These are phyloP conservation scores for Phytophthora litchii DNA, from an alignment of 352 stramenopile species.

Conservation along the genomic window DNA sequence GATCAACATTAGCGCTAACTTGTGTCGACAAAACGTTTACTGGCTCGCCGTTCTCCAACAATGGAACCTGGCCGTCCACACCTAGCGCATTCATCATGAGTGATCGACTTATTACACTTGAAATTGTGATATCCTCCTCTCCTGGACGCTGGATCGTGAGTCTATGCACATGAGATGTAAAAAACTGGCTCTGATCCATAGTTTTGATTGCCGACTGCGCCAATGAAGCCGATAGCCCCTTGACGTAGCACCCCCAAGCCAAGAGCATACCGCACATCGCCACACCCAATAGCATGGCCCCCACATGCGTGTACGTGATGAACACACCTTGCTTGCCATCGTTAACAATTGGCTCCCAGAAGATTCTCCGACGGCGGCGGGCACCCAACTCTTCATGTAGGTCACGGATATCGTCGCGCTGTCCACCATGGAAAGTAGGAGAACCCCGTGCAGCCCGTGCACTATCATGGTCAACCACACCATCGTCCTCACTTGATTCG, in stretches of 20 bases:
- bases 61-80: conserved; percentile 33
- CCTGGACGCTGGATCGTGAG: conserved; percentile 72
- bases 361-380: conserved; percentile 37
- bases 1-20: conserved; percentile 40
- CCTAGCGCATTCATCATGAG: conserved; percentile 59
- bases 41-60: conserved; percentile 58
- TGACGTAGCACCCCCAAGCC: conserved; percentile 79
- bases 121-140: conserved; percentile 78
- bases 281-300: conserved; percentile 57
- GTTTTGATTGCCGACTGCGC: conserved; percentile 66
- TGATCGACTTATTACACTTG: conserved; percentile 67
- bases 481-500: conserved; percentile 47
- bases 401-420: conserved; percentile 28
- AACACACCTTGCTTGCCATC: conserved; percentile 79
- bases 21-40: conserved; percentile 34
- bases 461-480: conserved; percentile 25
- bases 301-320: conserved; percentile 81
- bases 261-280: conserved; percentile 56
- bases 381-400: conserved; percentile 34
- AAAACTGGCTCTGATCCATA: conserved; percentile 68
- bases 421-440: conserved; percentile 35
- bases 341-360: conserved; percentile 79
- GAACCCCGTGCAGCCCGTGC: conserved; percentile 4
- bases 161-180: conserved; percentile 68
- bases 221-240: conserved; percentile 69